Evolutionary conservation across 2,329 filamentous ascomycete genomes (phyloP).

Genomic region (Diaporthe eres): DNA sequence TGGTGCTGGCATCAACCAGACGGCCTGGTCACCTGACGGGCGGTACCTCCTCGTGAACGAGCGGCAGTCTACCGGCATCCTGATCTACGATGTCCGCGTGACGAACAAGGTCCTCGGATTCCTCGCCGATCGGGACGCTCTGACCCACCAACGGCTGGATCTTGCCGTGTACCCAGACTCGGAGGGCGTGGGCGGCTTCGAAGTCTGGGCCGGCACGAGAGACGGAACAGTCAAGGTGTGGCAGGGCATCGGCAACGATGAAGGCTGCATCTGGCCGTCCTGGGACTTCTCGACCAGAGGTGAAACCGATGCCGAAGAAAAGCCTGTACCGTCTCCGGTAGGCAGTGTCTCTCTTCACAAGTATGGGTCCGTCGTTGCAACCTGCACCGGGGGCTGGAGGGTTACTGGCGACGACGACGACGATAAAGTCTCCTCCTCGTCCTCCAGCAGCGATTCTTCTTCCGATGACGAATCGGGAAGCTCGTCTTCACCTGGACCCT

Average conservation of each 20-base stretch:
- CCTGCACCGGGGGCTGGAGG: slow-evolving; percentile 69
- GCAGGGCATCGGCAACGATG: slow-evolving; percentile 66
- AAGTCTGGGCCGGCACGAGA: slow-evolving; percentile 73
- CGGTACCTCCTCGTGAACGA: slow-evolving; percentile 75
- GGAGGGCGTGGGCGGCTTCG: slow-evolving; percentile 60
- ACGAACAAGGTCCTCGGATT: slow-evolving; percentile 69
- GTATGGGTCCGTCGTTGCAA: slow-evolving; percentile 69
- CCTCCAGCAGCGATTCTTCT: slow-evolving; percentile 27
- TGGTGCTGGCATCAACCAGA: slow-evolving; percentile 75
- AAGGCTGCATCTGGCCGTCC: slow-evolving; percentile 59
- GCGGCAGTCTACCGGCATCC: slow-evolving; percentile 66
- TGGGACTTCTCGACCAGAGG: slow-evolving; percentile 63
- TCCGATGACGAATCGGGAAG: slow-evolving; percentile 11
- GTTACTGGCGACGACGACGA: slow-evolving; percentile 46
- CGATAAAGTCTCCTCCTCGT: slow-evolving; percentile 27
- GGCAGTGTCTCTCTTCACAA: slow-evolving; percentile 66
- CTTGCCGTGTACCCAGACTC: slow-evolving; percentile 67
- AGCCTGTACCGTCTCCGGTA: slow-evolving; percentile 55
- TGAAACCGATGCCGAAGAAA: slow-evolving; percentile 44
- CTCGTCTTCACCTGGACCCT: background rate
- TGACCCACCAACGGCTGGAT: slow-evolving; percentile 68
- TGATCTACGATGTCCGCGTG: slow-evolving; percentile 75
- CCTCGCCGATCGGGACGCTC: slow-evolving; percentile 63
- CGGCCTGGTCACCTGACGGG: slow-evolving; percentile 74
- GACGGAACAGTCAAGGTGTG: slow-evolving; percentile 70